A percentile compares a stretch with the other conserved stretches of the same genome.
Conservation (phyloP, 192 early-diverging fungal species). For the Coemansia sp. region DNA sequence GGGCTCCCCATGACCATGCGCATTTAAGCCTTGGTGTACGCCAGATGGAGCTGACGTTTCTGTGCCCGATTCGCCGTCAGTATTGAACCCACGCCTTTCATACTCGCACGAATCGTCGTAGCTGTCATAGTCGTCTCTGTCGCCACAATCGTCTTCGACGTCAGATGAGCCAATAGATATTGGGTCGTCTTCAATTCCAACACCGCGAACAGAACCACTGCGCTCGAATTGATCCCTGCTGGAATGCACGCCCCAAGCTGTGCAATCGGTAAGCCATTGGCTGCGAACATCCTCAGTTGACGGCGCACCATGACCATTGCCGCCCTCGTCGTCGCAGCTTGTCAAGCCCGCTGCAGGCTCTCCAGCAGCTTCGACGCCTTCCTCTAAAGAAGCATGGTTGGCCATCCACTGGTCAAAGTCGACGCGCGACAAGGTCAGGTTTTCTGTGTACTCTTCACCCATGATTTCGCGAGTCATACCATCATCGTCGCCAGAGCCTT, state of each 20-base stretch:
- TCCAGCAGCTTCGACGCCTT: neutral
- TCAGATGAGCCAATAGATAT: constrained; percentile 14
- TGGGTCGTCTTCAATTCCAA: neutral
- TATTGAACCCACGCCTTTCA: no score
- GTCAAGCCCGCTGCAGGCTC: neutral
- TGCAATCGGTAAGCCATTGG: constrained; percentile 7
- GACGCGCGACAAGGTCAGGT: constrained; percentile 9
- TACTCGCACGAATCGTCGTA: no score
- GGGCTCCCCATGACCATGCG: no score
- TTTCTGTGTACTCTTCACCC: constrained; percentile 11
- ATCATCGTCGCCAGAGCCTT: neutral
- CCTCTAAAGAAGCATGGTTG: constrained; percentile 18
- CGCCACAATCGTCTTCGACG: neutral
- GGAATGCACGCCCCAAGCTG: constrained; percentile 4
- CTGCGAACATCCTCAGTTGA: constrained; percentile 1
- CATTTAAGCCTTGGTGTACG: no score
- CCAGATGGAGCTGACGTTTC: no score
- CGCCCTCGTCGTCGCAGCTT: neutral
- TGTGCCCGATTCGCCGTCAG: no score
- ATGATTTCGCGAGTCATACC: constrained; percentile 28
- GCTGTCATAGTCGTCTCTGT: neutral
- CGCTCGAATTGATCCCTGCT: neutral
- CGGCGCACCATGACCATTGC: neutral
- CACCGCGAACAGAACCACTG: neutral
- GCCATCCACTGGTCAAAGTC: constrained; percentile 43